Conservation (phyloP, 352 stramenopile genomes). For the Phytophthora cryptogea region DNA sequence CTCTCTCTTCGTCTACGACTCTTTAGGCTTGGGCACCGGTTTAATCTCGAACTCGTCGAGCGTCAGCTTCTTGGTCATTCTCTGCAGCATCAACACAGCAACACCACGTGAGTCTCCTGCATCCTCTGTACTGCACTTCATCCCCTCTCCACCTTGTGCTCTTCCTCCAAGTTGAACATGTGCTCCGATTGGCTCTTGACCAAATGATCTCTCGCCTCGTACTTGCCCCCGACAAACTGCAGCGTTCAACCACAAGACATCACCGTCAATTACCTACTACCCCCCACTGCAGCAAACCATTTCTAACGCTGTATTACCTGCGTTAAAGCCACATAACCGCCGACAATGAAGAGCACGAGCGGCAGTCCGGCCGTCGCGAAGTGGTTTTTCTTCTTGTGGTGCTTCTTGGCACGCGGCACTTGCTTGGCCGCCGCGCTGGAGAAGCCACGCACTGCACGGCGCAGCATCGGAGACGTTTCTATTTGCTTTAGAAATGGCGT, state of each 20-base stretch:
- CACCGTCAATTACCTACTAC: no score
- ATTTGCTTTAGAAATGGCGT: conserved; percentile 5
- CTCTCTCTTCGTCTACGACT: conserved; percentile 19
- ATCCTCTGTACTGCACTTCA: not conserved
- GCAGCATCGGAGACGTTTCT: conserved; percentile 28
- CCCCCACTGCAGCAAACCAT: not conserved
- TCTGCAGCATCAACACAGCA: conserved; percentile 38
- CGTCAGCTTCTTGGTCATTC: conserved; percentile 85
- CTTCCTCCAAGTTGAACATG: conserved; percentile 83
- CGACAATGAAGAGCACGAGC: conserved; percentile 83
- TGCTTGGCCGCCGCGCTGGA: conserved; percentile 28
- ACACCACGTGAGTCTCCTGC: conserved; percentile 3
- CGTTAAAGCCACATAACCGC: conserved; percentile 73
- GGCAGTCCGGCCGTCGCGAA: conserved; percentile 77
- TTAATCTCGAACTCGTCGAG: conserved; percentile 88
- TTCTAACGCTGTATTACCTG: conserved; percentile 42
- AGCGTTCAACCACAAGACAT: not conserved
- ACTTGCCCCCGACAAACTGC: conserved; percentile 86
- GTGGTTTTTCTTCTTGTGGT: conserved; percentile 56
- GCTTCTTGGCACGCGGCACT: conserved; percentile 31
- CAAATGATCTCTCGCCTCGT: conserved; percentile 74
- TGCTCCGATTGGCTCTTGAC: conserved; percentile 86
- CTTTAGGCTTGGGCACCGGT: conserved; percentile 68
- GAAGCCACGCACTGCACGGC: conserved; percentile 25
- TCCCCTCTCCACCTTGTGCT: conserved; percentile 68